phyloP scores from a whole-genome alignment of 768 basidiomycete genomes.

The Mycena kentingensis region DNA sequence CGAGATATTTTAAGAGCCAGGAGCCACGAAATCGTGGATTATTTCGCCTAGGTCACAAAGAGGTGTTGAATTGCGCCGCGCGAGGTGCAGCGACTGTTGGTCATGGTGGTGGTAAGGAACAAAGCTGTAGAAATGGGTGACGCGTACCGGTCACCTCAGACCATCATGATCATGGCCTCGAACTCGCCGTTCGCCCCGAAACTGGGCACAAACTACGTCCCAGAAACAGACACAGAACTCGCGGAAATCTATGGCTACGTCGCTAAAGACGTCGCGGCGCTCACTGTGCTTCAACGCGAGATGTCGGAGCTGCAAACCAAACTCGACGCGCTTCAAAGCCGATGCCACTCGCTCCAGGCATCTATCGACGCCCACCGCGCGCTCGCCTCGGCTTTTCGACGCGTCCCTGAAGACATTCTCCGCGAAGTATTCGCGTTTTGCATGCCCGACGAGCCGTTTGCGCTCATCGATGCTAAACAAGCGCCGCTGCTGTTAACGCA shows the following conservation, averaged over 20 bases:
- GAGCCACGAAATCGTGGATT: too few species aligned
- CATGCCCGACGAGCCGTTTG: constrained; percentile 4
- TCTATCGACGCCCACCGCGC: constrained; percentile 3
- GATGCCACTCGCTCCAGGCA: neutral
- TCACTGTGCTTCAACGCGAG: neutral
- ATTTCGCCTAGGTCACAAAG: too few species aligned
- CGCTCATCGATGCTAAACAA: constrained; percentile 1
- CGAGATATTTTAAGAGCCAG: too few species aligned
- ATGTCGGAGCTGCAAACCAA: neutral
- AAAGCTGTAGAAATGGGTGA: too few species aligned
- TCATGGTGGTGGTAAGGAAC: too few species aligned
- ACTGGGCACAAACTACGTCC: constrained; percentile 13
- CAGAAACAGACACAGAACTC: constrained; percentile 7
- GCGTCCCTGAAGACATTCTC: constrained; percentile 8
- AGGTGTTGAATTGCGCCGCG: too few species aligned
- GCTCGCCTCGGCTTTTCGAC: constrained; percentile 4
- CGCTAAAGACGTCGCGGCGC: neutral
- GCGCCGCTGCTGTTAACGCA: constrained; percentile 10
- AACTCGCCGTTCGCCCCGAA: constrained; percentile 7
- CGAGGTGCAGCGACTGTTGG: too few species aligned
- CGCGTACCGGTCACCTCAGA: too few species aligned
- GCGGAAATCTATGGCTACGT: neutral
- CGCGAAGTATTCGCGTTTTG: constrained; percentile 7
- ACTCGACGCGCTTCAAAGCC: neutral
- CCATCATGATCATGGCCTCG: neutral